A percentile compares a stretch with the other conserved stretches of the same genome.
Conservation (phyloP, 768 basidiomycete species). For the Pisolithus sp. region DNA sequence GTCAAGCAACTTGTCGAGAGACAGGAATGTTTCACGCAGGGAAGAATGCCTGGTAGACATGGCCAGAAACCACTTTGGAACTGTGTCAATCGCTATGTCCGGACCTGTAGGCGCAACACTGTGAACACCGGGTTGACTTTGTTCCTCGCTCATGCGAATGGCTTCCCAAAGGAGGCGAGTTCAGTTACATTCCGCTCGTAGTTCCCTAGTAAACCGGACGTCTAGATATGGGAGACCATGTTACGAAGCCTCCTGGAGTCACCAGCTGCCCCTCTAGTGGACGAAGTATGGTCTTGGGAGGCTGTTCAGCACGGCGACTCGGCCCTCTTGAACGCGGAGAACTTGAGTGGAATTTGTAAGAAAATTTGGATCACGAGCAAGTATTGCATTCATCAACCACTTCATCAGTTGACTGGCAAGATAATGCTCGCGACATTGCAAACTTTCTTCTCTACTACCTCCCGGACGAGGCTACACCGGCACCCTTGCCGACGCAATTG, state of each 20-base stretch:
- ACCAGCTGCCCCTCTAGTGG: conserved; percentile 36
- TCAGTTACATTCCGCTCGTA: not conserved
- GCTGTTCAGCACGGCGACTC: conserved; percentile 82
- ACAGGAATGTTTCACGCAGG: conserved; percentile 8
- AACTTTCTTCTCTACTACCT: conserved; percentile 69
- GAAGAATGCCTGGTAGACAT: conserved; percentile 9
- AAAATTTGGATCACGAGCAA: conserved; percentile 1
- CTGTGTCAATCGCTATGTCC: conserved; percentile 64
- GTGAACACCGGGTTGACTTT: conserved; percentile 48
- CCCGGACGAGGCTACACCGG: conserved; percentile 35
- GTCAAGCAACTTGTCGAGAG: conserved; percentile 15
- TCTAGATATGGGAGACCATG: conserved; percentile 75
- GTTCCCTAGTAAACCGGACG: not conserved
- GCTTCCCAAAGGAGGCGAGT: conserved; percentile 79
- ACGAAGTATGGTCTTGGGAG: conserved; percentile 82
- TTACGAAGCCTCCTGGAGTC: conserved; percentile 46
- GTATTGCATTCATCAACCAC: not conserved
- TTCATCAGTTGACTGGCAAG: conserved; percentile 64
- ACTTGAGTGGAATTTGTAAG: conserved; percentile 56
- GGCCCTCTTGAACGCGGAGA: conserved; percentile 57
- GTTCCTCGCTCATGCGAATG: conserved; percentile 79
- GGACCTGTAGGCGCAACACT: conserved; percentile 13
- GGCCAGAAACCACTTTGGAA: conserved; percentile 51
- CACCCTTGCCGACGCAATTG: conserved; percentile 47
- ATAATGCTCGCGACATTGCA: conserved; percentile 70